Conservation (phyloP, 1,284 basidiomycete species). For the Apiotrichum porosum region DNA sequence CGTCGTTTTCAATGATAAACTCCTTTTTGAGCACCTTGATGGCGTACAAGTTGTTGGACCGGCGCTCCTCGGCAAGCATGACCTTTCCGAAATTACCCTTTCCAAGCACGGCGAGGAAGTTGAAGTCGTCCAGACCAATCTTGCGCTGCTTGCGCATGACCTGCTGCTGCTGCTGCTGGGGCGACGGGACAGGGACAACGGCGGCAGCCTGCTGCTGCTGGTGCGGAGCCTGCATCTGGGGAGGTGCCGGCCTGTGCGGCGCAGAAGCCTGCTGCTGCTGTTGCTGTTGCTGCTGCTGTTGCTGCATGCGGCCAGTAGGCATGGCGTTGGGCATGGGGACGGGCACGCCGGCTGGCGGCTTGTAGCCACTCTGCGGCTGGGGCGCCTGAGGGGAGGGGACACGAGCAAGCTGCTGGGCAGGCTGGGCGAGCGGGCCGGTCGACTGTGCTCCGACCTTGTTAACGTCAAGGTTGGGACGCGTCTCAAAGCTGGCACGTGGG, state of each 20-base stretch:
- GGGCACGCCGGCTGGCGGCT: neutral
- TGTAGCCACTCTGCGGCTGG: neutral
- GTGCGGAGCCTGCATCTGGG: slow-evolving; percentile 46
- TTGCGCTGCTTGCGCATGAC: slow-evolving; percentile 59
- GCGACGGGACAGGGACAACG: slow-evolving; percentile 5
- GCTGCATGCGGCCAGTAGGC: slow-evolving; percentile 8
- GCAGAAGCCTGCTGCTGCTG: neutral
- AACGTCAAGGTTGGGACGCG: slow-evolving; percentile 3
- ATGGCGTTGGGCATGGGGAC: neutral
- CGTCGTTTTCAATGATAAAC: slow-evolving; percentile 99
- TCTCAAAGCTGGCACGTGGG: slow-evolving; percentile 23
- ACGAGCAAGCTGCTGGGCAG: slow-evolving; percentile 49
- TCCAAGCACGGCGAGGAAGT: slow-evolving; percentile 95
- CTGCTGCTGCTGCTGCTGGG: slow-evolving; percentile 10
- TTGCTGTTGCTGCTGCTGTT: slow-evolving; percentile 49
- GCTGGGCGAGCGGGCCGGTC: slow-evolving; percentile 1
- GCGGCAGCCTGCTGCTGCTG: slow-evolving; percentile 1
- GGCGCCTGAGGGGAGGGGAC: slow-evolving; percentile 33
- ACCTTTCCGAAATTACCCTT: slow-evolving; percentile 99
- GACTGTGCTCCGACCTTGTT: neutral
- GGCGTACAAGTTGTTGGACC: slow-evolving; percentile 80
- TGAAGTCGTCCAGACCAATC: slow-evolving; percentile 97
- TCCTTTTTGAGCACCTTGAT: slow-evolving; percentile 99
- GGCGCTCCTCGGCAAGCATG: slow-evolving; percentile 99
- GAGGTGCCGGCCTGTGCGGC: neutral